A percentile compares a stretch with the other conserved stretches of the same genome.
phyloP scores from a whole-genome alignment of 2,329 filamentous ascomycete species.

The Aureobasidium sp. region DNA sequence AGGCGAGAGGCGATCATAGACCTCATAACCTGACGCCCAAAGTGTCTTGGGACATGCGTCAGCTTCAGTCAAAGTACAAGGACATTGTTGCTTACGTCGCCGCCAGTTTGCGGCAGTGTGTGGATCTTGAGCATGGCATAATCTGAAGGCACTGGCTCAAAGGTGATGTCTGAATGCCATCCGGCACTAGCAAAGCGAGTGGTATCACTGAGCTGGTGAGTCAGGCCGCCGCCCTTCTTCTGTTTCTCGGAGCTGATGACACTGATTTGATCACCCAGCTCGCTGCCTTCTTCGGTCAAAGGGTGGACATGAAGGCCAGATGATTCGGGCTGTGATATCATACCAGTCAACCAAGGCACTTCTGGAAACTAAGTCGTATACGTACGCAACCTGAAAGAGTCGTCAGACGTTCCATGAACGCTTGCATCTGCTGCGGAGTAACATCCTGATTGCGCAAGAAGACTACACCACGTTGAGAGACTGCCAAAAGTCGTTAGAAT shows the following conservation, averaged over 20 bases:
- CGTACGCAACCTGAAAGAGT: conserved; percentile 37
- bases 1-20: conserved; percentile 50
- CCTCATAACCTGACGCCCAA: conserved; percentile 46
- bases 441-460: conserved; percentile 46
- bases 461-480: conserved; percentile 45
- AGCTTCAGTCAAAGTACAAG: not conserved
- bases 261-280: conserved; percentile 50
- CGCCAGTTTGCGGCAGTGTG: conserved; percentile 41
- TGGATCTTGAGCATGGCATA: conserved; percentile 49
- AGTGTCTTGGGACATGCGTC: not conserved
- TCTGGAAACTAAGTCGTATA: conserved; percentile 6
- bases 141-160: conserved; percentile 48
- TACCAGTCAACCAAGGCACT: not conserved
- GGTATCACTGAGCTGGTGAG: conserved; percentile 46
- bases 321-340: conserved; percentile 33
- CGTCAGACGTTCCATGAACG: conserved; percentile 41
- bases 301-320: conserved; percentile 51
- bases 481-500: conserved; percentile 15
- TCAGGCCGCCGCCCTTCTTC: conserved; percentile 49
- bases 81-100: conserved; percentile 32
- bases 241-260: conserved; percentile 52
- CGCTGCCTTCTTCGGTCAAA: conserved; percentile 45
- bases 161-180: conserved; percentile 51
- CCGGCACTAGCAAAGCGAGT: conserved; percentile 42
- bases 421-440: conserved; percentile 39